These are phyloP conservation scores for Sherardia arvensis DNA, from an alignment of 257 asterid genomes.

Conservation along the genomic window DNA sequence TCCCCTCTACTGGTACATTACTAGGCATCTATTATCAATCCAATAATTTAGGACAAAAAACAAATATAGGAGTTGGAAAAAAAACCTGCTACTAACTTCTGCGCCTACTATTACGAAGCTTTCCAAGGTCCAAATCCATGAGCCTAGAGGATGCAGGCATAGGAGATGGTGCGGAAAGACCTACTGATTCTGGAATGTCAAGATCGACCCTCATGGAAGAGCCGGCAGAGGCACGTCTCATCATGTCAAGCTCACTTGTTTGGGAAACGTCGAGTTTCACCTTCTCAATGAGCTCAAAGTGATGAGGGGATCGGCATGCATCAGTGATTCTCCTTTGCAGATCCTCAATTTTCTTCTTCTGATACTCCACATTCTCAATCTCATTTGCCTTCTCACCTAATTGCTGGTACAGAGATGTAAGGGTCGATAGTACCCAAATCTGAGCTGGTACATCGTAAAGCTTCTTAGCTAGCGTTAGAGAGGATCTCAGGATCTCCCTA, in stretches of 20 bases:
- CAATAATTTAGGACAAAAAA: not conserved
- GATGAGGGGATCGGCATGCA: constrained; percentile 60
- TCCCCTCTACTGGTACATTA: not conserved
- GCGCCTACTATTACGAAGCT: constrained; percentile 58
- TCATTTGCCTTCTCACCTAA: constrained; percentile 69
- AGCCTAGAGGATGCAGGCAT: constrained; percentile 55
- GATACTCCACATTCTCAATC: constrained; percentile 62
- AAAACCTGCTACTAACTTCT: constrained; percentile 7
- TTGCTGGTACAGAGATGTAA: constrained; percentile 86
- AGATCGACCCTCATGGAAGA: constrained; percentile 59
- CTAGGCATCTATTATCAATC: not conserved
- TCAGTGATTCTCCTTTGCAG: constrained; percentile 56
- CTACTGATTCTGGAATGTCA: constrained; percentile 96
- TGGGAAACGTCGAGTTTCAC: constrained; percentile 51
- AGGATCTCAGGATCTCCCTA: constrained; percentile 87
- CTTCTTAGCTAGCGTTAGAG: constrained; percentile 86
- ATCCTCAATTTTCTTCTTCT: constrained; percentile 62
- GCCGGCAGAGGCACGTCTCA: constrained; percentile 59
- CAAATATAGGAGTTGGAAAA: not conserved
- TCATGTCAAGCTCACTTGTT: constrained; percentile 49
- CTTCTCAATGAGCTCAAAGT: constrained; percentile 59
- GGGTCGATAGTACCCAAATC: constrained; percentile 77
- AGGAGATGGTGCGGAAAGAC: constrained; percentile 43
- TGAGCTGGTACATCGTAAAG: constrained; percentile 85
- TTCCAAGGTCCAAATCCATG: constrained; percentile 72